Percentiles rank a stretch among this genome's conserved stretches.
These are phyloP conservation scores for apple (Malus domestica) DNA, from an alignment of 306 rosid species.

Conservation along the genomic window DNA sequence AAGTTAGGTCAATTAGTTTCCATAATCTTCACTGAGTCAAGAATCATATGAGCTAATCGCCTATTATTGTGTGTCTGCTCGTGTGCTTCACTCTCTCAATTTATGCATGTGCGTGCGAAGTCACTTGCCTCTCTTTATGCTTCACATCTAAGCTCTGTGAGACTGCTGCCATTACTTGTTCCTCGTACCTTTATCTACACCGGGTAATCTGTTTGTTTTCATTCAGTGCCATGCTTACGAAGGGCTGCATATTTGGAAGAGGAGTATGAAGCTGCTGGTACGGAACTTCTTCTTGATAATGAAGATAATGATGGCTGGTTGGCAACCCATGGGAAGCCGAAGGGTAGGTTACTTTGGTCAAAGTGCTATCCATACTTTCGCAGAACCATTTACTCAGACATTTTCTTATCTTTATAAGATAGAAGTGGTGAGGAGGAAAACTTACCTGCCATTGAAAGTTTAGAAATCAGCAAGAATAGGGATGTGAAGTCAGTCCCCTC, in stretches of 20 bases:
- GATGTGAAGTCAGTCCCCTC: conserved; percentile 38
- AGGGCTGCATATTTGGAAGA: conserved; percentile 91
- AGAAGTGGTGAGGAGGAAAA: conserved; percentile 66
- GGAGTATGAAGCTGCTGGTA: conserved; percentile 97
- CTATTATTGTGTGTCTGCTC: not conserved
- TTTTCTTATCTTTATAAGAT: conserved; percentile 35
- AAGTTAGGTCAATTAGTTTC: not conserved
- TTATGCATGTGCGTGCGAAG: not conserved
- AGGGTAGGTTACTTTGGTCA: conserved; percentile 35
- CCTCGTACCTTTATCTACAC: not conserved
- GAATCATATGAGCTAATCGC: not conserved
- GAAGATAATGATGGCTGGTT: conserved; percentile 97
- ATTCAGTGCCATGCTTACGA: conserved; percentile 83
- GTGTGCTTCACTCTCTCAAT: not conserved
- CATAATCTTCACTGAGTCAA: not conserved
- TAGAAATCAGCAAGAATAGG: conserved; percentile 59
- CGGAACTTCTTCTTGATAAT: conserved; percentile 81
- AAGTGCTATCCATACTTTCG: not conserved
- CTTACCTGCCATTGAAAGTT: conserved; percentile 78
- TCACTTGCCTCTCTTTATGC: not conserved
- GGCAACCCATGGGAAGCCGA: conserved; percentile 95
- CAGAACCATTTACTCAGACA: conserved; percentile 4
- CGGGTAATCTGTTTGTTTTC: not conserved
- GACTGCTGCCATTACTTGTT: not conserved
- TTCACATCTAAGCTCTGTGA: not conserved